Evolutionary conservation across 1,139 yeast species (phyloP).

Genomic region (Taphrina sp.): DNA sequence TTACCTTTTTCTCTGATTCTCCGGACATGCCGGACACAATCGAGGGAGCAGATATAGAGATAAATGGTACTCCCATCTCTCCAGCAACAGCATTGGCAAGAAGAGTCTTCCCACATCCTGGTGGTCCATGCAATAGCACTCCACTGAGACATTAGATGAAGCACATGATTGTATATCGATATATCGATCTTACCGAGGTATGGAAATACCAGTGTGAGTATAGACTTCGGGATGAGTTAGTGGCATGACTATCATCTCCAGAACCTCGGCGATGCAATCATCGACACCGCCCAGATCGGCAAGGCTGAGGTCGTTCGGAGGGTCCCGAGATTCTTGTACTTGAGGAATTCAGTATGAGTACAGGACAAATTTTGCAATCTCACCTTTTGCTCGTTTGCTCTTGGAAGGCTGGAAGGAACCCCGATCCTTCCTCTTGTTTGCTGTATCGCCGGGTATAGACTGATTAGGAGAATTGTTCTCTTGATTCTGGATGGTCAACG

Average conservation of each 20-base stretch:
- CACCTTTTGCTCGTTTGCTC: slow-evolving; percentile 51
- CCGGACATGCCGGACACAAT: slow-evolving; percentile 99
- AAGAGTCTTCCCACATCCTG: slow-evolving; percentile 98
- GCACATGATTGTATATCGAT: neutral
- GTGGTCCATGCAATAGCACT: slow-evolving; percentile 92
- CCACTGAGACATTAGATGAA: slow-evolving; percentile 53
- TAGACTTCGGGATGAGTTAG: slow-evolving; percentile 91
- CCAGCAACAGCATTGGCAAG: slow-evolving; percentile 88
- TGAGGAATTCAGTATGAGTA: no score
- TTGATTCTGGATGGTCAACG: no score
- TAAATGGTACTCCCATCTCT: slow-evolving; percentile 87
- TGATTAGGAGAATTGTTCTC: no score
- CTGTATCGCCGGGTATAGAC: no score
- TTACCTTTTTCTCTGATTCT: slow-evolving; percentile 87
- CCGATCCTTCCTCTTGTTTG: slow-evolving; percentile 43
- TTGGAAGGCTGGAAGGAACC: slow-evolving; percentile 43
- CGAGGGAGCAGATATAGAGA: slow-evolving; percentile 89
- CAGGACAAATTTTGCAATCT: no score
- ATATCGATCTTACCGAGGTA: slow-evolving; percentile 53
- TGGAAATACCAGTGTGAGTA: slow-evolving; percentile 82
- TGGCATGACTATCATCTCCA: slow-evolving; percentile 90
- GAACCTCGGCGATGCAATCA: slow-evolving; percentile 71
- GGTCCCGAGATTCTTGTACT: slow-evolving; percentile 52
- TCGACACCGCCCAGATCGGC: slow-evolving; percentile 88
- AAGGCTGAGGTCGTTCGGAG: slow-evolving; percentile 62